Evolutionary conservation across 192 early-diverging fungal genomes (phyloP), one percentile per base, ranked within the genome.

Genomic region (Gryganskiella cystojenkinii): DNA sequence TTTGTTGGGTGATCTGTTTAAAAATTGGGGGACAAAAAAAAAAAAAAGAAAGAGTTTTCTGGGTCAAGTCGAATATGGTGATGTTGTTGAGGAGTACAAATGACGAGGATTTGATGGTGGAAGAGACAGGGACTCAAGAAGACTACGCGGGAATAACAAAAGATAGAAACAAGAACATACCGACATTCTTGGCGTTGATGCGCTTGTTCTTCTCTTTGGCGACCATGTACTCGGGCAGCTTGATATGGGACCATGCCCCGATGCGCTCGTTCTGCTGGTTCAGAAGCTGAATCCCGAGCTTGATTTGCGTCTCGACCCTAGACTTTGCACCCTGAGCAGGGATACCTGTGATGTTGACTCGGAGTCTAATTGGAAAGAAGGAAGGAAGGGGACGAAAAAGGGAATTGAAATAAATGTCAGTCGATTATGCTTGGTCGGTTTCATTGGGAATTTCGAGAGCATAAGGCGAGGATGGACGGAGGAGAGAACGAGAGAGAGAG

Each of bases 271-370:
- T 92, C 56, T 84, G 65, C 46, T 82, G 76, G 15, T 87, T 91
- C 1, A 91, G 85, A 28, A 98, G 84, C 67, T 95, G 93, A 69
- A 98, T 76, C 33, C 93, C 95, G 27, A 97, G 84, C 62, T 95
- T 96, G 71, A 96, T 95, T 82, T 96, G 96, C 22, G 96, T 98
- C 82, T 98, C 95, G 42, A 97, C 96, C 7, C 96, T 83, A 13
- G 94, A 96, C 76, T 95, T 94, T 31, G 92, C 92, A 46, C 88
- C 88, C 42, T 74, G 81, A 33, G 61, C 64, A 19, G 86, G 84
- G 27, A 89, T 71, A 24, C 88, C 88, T 22, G 73, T 78, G 53
- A 78, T 68, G 53, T 78, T 68, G 60, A 78, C 66, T 47, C 73
- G 73, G 33, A 78, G 66, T 37, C 73, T 78, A 46, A 14, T 4